These are phyloP conservation scores for Neofusicoccum kwambonambiense DNA, from an alignment of 2,329 filamentous ascomycete genomes.

Conservation along the genomic window DNA sequence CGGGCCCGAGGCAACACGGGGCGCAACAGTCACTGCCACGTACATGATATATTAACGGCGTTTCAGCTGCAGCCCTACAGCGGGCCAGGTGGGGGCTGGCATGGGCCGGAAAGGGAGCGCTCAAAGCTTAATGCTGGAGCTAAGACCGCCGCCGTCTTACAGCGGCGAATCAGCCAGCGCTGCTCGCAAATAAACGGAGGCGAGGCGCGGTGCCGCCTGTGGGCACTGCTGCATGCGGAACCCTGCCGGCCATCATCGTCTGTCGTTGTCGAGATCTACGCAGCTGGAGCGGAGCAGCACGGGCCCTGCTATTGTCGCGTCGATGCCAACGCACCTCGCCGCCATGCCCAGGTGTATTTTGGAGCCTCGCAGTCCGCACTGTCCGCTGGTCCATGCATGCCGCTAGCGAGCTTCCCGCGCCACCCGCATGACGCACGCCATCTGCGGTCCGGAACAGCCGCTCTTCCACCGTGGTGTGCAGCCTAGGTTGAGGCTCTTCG, in stretches of 20 bases:
- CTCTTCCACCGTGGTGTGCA: too few relatives aligned
- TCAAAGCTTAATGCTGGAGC: neutral
- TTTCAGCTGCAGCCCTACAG: neutral
- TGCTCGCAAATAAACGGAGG: neutral
- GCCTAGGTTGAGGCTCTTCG: too few relatives aligned
- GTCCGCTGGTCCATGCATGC: too few relatives aligned
- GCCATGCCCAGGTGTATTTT: too few relatives aligned
- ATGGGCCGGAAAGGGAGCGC: neutral
- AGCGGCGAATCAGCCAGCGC: neutral
- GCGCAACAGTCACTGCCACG: neutral
- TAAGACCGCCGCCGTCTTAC: neutral
- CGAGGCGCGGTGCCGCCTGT: neutral
- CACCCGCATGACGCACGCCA: too few relatives aligned
- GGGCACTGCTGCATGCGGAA: neutral
- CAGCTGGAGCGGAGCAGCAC: neutral
- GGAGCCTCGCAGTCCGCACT: too few relatives aligned
- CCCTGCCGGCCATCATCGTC: neutral
- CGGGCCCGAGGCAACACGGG: neutral
- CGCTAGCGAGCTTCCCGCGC: too few relatives aligned
- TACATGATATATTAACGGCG: neutral
- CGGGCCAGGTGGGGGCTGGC: neutral
- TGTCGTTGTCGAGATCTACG: neutral
- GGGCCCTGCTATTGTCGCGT: neutral
- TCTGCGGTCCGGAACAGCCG: neutral
- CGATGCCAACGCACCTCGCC: neutral